Percentiles rank a stretch among this genome's conserved stretches.
Evolutionary conservation across 179 eudicot genomes (phyloP).

Genomic region (Beta lomatogona): DNA sequence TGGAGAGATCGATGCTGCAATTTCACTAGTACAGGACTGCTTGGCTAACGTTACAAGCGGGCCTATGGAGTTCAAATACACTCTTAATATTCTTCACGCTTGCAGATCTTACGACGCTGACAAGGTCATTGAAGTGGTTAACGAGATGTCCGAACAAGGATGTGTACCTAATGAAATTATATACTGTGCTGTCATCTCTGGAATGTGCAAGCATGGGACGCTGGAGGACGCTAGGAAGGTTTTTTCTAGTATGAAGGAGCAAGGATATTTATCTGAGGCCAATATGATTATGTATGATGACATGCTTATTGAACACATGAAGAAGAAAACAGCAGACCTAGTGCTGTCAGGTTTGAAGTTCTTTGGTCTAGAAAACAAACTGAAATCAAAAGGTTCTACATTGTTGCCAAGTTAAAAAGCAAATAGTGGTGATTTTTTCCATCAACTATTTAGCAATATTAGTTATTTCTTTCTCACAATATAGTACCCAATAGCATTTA

Average conservation of each 20-base stretch:
- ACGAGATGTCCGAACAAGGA: constrained; percentile 77
- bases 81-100: constrained; percentile 58
- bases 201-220: constrained; percentile 89
- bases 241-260: constrained; percentile 57
- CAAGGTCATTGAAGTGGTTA: constrained; percentile 63
- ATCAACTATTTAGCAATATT: not conserved
- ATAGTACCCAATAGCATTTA: not conserved
- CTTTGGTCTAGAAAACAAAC: constrained; percentile 78
- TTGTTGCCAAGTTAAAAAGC: constrained; percentile 42
- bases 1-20: constrained; percentile 80
- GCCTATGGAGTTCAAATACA: constrained; percentile 80
- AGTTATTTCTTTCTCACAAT: not conserved
- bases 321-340: constrained; percentile 80
- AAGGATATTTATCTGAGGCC: constrained; percentile 61
- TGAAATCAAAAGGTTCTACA: constrained; percentile 66
- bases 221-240: constrained; percentile 81
- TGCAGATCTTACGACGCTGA: constrained; percentile 68
- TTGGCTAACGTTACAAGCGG: constrained; percentile 70
- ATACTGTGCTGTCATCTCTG: constrained; percentile 72
- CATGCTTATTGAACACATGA: constrained; percentile 76
- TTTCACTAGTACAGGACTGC: constrained; percentile 77
- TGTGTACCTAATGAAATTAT: constrained; percentile 53
- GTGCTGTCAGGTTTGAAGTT: constrained; percentile 76
- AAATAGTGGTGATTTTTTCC: constrained; percentile 20
- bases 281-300: constrained; percentile 72